A percentile compares a stretch with the other conserved stretches of the same genome.
phyloP scores from a whole-genome alignment of 2,329 filamentous ascomycete species.

The Exserohilum turcica region DNA sequence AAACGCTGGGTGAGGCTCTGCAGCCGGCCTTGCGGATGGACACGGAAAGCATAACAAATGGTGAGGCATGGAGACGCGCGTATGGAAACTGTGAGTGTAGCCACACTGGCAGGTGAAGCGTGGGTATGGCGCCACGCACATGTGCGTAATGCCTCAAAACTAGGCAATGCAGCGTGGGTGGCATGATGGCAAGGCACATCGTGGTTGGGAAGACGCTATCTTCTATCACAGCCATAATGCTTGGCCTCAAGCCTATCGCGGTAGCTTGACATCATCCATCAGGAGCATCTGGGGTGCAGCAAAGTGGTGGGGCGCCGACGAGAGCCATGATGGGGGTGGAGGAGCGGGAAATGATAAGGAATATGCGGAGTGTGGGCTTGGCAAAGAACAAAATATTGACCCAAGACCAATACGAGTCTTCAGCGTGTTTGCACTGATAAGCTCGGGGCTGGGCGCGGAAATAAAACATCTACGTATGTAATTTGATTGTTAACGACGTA shows the following conservation, averaged over 20 bases:
- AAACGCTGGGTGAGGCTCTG: not conserved
- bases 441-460: slow-evolving; percentile 8
- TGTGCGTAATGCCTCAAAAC: not conserved
- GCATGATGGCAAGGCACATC: not conserved
- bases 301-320: not conserved
- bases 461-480: not conserved
- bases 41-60: not conserved
- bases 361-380: slow-evolving; percentile 15
- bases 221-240: not conserved
- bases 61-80: not conserved
- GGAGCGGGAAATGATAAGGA: slow-evolving; percentile 22
- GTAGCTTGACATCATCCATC: slow-evolving; percentile 3
- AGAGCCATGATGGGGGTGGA: not conserved
- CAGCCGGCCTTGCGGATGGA: not conserved
- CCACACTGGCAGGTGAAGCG: not conserved
- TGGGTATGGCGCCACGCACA: not conserved
- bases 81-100: not conserved
- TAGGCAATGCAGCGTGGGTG: not conserved
- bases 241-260: slow-evolving; percentile 2
- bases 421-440: slow-evolving; percentile 25
- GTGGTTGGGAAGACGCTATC: not conserved
- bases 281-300: slow-evolving; percentile 3
- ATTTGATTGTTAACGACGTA: not conserved
- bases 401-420: not conserved
- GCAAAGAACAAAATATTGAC: slow-evolving; percentile 4